Percentiles rank a stretch among this genome's conserved stretches.
phyloP scores from a whole-genome alignment of 139 green algal species.

The Spirogloea muscicola region DNA sequence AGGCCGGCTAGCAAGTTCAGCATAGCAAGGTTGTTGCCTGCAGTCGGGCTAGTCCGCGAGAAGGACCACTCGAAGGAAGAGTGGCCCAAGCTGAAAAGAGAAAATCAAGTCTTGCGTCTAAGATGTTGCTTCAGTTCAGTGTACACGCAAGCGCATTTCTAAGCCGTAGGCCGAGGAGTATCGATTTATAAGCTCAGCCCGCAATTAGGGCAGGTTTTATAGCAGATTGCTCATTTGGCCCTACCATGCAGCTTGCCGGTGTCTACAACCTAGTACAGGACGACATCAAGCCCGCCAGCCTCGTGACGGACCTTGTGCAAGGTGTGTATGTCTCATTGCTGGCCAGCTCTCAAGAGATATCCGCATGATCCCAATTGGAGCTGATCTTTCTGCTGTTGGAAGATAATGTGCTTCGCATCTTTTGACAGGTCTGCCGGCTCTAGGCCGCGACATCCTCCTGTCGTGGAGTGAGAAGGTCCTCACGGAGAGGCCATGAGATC shows the following conservation, averaged over 20 bases:
- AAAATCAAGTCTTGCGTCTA: neutral
- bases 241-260: constrained; percentile 5
- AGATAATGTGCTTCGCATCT: neutral
- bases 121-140: neutral
- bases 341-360: neutral
- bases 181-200: no score
- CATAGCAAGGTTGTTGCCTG: neutral
- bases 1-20: neutral
- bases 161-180: neutral
- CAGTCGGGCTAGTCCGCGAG: no score
- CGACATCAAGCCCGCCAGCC: neutral
- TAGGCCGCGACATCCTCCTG: constrained; percentile 30
- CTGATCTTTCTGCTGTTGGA: neutral
- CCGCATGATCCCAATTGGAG: neutral
- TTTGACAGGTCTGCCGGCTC: constrained; percentile 22
- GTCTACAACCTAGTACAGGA: constrained; percentile 23
- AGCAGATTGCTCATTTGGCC: neutral
- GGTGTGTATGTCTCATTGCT: neutral
- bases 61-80: no score
- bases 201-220: neutral
- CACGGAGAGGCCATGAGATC: no score
- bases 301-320: constrained; percentile 24
- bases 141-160: neutral
- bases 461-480: constrained; percentile 42
- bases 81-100: neutral